Evolutionary conservation across 2,329 filamentous ascomycete species (phyloP).

Genomic region (Hypoxylon sp.): DNA sequence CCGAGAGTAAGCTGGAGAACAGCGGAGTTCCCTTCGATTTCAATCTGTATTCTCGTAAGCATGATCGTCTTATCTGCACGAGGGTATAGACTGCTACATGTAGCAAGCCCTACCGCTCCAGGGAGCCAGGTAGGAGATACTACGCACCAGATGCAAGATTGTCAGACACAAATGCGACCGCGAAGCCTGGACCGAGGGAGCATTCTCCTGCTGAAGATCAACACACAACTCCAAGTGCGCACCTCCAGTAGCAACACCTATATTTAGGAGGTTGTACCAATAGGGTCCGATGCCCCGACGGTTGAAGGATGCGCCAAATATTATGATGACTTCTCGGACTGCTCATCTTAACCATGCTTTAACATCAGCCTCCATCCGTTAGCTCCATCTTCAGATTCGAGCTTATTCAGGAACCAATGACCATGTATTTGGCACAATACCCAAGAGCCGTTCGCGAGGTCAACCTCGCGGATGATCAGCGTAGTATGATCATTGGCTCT

Average conservation of each 20-base stretch:
- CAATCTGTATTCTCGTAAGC: not conserved
- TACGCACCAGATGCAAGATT: constrained; percentile 1
- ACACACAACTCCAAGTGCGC: constrained; percentile 1
- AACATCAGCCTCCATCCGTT: not conserved
- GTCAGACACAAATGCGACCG: constrained; percentile 1
- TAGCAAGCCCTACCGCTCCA: not conserved
- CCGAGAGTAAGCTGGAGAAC: not conserved
- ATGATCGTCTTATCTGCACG: not conserved
- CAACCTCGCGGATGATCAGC: not conserved
- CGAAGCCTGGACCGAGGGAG: not conserved
- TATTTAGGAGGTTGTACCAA: not conserved
- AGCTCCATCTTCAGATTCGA: not conserved
- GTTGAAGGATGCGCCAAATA: constrained; percentile 1
- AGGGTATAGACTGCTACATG: not conserved
- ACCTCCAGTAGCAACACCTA: not conserved
- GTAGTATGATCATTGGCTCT: not conserved
- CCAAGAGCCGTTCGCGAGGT: not conserved
- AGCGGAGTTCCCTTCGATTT: not conserved
- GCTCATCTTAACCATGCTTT: not conserved
- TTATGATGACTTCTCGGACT: constrained; percentile 1
- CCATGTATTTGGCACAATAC: not conserved
- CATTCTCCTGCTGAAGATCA: not conserved
- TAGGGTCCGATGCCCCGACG: not conserved
- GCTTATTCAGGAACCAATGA: not conserved
- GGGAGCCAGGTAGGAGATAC: not conserved